These are phyloP conservation scores for Microstegium vimineum DNA, from an alignment of 176 grass and related monocot genomes.

Conservation along the genomic window DNA sequence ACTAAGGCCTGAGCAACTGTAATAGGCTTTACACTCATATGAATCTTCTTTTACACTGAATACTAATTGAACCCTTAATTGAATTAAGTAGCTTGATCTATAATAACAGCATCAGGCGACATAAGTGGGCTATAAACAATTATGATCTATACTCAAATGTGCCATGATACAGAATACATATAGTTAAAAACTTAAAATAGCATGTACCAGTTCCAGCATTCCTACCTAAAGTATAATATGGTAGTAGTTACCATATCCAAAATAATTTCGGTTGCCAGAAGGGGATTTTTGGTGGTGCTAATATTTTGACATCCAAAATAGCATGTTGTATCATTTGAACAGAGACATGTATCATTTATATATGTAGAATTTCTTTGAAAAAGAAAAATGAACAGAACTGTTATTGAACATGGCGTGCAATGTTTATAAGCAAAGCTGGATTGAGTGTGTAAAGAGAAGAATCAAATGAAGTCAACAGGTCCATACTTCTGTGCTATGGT, in stretches of 20 bases:
- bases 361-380: not conserved
- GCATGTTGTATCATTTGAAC: not conserved
- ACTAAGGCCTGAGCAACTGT: not conserved
- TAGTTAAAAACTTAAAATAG: not conserved
- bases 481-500: conserved; percentile 55
- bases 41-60: not conserved
- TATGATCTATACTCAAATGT: not conserved
- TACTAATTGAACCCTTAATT: not conserved
- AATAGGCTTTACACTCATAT: not conserved
- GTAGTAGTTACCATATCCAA: not conserved
- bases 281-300: not conserved
- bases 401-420: not conserved
- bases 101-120: not conserved
- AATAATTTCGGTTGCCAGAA: not conserved
- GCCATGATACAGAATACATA: not conserved
- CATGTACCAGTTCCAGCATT: not conserved
- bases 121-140: not conserved
- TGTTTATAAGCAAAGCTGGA: not conserved
- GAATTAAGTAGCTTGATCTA: conserved; percentile 12
- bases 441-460: conserved; percentile 3
- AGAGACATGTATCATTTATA: not conserved
- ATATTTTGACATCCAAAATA: conserved; percentile 10
- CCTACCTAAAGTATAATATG: not conserved
- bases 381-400: not conserved
- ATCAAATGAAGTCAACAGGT: conserved; percentile 16